These are phyloP conservation scores for Pleoardoris graminearum DNA, from an alignment of 2,329 filamentous ascomycete genomes.

Conservation along the genomic window DNA sequence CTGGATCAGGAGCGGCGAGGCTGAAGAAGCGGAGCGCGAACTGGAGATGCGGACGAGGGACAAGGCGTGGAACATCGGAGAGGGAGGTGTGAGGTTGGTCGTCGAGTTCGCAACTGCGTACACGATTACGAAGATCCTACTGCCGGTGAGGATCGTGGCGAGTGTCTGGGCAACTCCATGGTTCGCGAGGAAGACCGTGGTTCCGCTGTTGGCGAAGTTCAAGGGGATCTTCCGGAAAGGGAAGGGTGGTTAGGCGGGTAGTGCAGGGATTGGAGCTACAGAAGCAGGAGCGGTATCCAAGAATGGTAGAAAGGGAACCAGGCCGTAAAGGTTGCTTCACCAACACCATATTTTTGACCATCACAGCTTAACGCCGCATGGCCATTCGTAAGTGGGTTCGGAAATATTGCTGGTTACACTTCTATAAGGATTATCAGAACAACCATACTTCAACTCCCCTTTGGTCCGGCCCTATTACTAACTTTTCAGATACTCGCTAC, in stretches of 20 bases:
- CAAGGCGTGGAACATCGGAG: slow-evolving; percentile 45
- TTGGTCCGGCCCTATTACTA: too few species aligned
- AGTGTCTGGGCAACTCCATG: slow-evolving; percentile 91
- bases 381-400: neutral
- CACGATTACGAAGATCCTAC: slow-evolving; percentile 81
- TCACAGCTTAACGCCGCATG: neutral
- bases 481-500: too few species aligned
- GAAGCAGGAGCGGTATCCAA: slow-evolving; percentile 38
- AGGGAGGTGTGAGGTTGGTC: slow-evolving; percentile 58
- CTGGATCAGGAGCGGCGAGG: slow-evolving; percentile 68
- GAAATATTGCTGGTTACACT: too few species aligned
- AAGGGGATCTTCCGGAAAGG: slow-evolving; percentile 45
- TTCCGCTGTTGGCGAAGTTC: slow-evolving; percentile 36
- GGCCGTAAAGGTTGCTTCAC: neutral
- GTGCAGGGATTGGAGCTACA: slow-evolving; percentile 40
- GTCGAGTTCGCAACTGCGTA: slow-evolving; percentile 84
- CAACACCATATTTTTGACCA: neutral
- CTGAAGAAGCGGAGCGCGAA: slow-evolving; percentile 50
- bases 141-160: slow-evolving; percentile 74
- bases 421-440: too few species aligned
- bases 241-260: slow-evolving; percentile 24
- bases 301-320: slow-evolving; percentile 15
- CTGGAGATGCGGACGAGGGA: slow-evolving; percentile 39
- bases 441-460: too few species aligned
- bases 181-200: slow-evolving; percentile 65